Conservation (phyloP, 2,329 filamentous ascomycete species). For the Sclerotinia spermophila region DNA sequence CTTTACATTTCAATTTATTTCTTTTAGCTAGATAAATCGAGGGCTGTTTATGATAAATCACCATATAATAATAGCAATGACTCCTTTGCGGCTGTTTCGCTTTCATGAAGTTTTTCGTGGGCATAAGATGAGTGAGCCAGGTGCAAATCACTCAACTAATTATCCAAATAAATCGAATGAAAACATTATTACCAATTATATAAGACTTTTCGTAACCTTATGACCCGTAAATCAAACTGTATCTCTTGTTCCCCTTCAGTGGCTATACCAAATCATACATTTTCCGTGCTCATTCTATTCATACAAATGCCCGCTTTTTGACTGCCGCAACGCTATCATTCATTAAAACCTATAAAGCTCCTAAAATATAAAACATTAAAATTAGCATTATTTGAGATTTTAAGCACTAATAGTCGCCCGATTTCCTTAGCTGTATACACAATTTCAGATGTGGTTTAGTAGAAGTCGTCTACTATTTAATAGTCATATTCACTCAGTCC, state of each 20-base stretch:
- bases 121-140: neutral
- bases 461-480: too few species aligned
- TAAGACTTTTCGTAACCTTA: fast-evolving
- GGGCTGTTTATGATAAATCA: neutral
- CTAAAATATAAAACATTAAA: too few species aligned
- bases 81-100: neutral
- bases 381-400: too few species aligned
- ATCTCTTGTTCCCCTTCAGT: fast-evolving
- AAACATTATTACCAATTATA: fast-evolving
- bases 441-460: too few species aligned
- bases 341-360: too few species aligned
- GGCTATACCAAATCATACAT: neutral
- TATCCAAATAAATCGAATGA: neutral
- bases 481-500: neutral
- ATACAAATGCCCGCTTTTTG: too few species aligned
- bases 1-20: neutral
- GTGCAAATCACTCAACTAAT: neutral
- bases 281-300: neutral
- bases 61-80: neutral
- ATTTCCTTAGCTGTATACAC: too few species aligned
- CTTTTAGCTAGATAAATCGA: neutral
- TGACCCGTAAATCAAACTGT: fast-evolving
- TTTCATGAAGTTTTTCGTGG: neutral
- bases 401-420: too few species aligned
- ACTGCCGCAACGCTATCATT: too few species aligned